phyloP scores from a whole-genome alignment of 371 early-diverging fungal species.

The Mortierella sp. region DNA sequence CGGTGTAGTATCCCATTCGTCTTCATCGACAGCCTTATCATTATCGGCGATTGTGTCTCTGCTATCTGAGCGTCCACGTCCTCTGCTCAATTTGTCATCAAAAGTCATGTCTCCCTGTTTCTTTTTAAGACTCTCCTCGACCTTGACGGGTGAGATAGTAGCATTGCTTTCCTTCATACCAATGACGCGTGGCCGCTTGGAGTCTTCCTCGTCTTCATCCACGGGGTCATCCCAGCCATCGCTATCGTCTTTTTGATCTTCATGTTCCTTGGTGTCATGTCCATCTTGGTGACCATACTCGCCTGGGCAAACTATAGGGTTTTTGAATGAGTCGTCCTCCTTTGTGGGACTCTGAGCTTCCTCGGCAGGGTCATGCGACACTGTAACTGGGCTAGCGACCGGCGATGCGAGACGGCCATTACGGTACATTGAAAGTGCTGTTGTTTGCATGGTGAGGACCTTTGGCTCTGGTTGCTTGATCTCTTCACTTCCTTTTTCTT shows the following conservation, averaged over 20 bases:
- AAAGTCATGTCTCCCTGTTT: constrained; percentile 13
- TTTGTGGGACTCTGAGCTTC: constrained; percentile 27
- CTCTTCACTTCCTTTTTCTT: neutral
- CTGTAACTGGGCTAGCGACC: constrained; percentile 10
- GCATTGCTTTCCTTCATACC: constrained; percentile 5
- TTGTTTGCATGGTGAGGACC: constrained; percentile 4
- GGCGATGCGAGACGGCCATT: constrained; percentile 14
- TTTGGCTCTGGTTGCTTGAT: constrained; percentile 1
- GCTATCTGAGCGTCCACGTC: neutral
- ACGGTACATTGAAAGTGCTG: constrained; percentile 22
- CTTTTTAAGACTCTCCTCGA: constrained; percentile 10
- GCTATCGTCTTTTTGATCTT: constrained; percentile 2
- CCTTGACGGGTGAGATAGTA: neutral
- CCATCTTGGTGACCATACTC: constrained; percentile 33
- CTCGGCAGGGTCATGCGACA: constrained; percentile 5
- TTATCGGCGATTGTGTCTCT: constrained; percentile 6
- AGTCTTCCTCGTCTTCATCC: constrained; percentile 22
- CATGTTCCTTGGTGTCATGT: neutral
- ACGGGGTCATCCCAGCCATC: neutral
- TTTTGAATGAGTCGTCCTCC: constrained; percentile 41
- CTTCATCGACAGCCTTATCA: constrained; percentile 19
- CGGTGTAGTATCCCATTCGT: constrained; percentile 39
- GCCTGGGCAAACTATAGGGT: constrained; percentile 20
- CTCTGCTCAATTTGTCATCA: constrained; percentile 21
- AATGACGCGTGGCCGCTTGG: constrained; percentile 22